Evolutionary conservation across 2,329 filamentous ascomycete species (phyloP).

Genomic region (Alternaria conjuncta): DNA sequence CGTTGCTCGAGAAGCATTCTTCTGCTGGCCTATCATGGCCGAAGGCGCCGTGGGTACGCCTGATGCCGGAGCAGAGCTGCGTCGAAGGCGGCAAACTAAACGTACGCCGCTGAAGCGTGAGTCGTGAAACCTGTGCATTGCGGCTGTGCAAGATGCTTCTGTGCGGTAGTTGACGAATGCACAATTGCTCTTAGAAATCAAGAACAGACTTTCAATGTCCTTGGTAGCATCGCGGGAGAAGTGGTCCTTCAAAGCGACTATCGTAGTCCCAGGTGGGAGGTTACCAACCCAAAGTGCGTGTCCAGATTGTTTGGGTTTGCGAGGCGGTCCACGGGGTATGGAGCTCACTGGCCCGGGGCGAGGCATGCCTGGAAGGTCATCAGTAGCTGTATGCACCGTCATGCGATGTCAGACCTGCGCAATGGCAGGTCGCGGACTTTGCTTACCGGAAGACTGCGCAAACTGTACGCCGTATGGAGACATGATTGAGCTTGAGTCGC

Average conservation of each 20-base stretch:
- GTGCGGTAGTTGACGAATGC: slow-evolving; percentile 95
- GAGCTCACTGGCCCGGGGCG: slow-evolving; percentile 37
- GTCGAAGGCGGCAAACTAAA: slow-evolving; percentile 81
- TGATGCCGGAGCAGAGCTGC: slow-evolving; percentile 56
- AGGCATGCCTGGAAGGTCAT: slow-evolving; percentile 22
- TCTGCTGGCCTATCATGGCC: slow-evolving; percentile 46
- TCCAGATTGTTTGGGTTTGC: slow-evolving; percentile 73
- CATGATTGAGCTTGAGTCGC: slow-evolving; percentile 23
- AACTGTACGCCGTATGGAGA: slow-evolving; percentile 25
- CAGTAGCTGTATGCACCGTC: not conserved
- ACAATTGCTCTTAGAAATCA: slow-evolving; percentile 97
- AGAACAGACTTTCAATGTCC: slow-evolving; percentile 84
- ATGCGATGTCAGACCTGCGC: not conserved
- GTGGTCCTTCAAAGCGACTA: slow-evolving; percentile 87
- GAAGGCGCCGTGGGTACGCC: slow-evolving; percentile 64
- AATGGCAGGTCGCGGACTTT: not conserved
- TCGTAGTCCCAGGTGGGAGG: slow-evolving; percentile 79
- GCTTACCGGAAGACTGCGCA: slow-evolving; percentile 30
- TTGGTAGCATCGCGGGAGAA: slow-evolving; percentile 78
- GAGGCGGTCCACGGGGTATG: slow-evolving; percentile 66
- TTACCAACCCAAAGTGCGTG: slow-evolving; percentile 97
- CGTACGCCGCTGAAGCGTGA: slow-evolving; percentile 86
- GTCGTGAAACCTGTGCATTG: slow-evolving; percentile 86
- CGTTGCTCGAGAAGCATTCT: slow-evolving; percentile 32
- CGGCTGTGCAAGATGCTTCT: slow-evolving; percentile 74